These are phyloP conservation scores for Rhizopus microsporus DNA, from an alignment of 371 early-diverging fungal genomes.

Conservation along the genomic window DNA sequence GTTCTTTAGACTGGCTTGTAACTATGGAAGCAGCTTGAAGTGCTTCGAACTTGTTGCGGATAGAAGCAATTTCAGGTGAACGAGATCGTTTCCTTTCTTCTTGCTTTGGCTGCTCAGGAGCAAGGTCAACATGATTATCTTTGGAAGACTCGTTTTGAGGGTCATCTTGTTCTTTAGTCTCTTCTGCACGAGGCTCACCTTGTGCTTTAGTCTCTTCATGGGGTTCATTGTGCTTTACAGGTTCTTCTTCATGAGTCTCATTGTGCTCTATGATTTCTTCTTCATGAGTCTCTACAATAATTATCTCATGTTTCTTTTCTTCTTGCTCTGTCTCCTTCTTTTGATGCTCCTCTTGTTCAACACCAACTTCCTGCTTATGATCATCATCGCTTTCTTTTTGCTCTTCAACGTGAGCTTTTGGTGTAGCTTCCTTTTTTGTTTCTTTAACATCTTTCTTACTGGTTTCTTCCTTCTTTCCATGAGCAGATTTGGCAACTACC, in stretches of 20 bases:
- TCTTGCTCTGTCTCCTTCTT: background rate
- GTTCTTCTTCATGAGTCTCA: background rate
- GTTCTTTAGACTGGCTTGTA: conserved; percentile 21
- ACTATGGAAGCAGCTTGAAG: conserved; percentile 12
- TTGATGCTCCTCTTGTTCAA: background rate
- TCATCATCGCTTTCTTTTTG: background rate
- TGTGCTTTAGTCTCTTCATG: conserved; percentile 4
- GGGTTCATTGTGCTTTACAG: background rate
- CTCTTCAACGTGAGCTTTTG: background rate
- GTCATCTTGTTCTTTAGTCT: background rate
- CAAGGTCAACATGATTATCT: background rate
- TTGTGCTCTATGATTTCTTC: background rate
- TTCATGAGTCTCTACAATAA: background rate
- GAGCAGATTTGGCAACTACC: background rate
- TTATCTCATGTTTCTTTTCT: conserved; percentile 3
- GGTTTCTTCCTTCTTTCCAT: background rate
- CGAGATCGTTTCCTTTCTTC: conserved; percentile 6
- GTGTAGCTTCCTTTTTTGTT: background rate
- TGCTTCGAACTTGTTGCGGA: conserved; percentile 38
- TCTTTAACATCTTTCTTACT: conserved; percentile 4
- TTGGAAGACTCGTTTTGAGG: background rate
- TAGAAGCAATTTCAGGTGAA: conserved; percentile 35
- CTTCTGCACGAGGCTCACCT: background rate
- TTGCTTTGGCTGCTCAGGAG: background rate
- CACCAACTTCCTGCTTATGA: background rate